Evolutionary conservation across 225 moss, liverwort and hornwort species (phyloP), one percentile per base, ranked within the genome.

Genomic region (Marchantia paleacea): DNA sequence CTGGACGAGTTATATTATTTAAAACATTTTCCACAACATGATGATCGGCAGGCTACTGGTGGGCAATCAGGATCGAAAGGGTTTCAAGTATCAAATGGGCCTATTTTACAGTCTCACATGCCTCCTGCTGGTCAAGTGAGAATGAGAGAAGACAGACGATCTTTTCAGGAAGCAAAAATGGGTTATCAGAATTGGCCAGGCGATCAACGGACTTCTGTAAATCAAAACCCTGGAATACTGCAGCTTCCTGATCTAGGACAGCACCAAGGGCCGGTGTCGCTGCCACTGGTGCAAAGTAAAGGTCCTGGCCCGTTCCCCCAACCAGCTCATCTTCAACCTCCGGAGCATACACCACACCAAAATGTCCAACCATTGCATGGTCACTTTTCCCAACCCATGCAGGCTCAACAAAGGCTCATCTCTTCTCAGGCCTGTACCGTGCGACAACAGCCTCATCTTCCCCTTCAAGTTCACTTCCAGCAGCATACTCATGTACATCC

Each of bases 1-100:
- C 69, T 85, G 82, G 85, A 82, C 50, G 85, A 85, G 77, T 55
- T 85, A 10, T 82, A 82, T 53, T 85, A 85, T 30, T 72, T 85
- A 26, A 85, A 85, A 68, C 77, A 84, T 53, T 83, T 83, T 9
- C 81, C 70, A 26, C 81, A 84, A 47, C 76, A 48, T 4, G 79
- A 79, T 64, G 81, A 81, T 30, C 48, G 64, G 60, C 83, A 83
- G 54, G 61, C 22, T 48, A 49, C 52, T 7, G 55, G 58, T 29
- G 68, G 51, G 48, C 57, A 67, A 18, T 11, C 53, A 26, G 55
- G 15, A 26, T 16, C 52, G 13, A 52, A 54, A 74, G 74, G 52
- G 19, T 15, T 24, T 55, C 63, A 61, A 0, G 15, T 63, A 6
- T 70, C 58, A 29, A 67, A 54, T 25, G 75, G 68, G 28, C 62